Conservation (phyloP, 2,329 filamentous ascomycete genomes). For the Calonectria ilicicola region DNA sequence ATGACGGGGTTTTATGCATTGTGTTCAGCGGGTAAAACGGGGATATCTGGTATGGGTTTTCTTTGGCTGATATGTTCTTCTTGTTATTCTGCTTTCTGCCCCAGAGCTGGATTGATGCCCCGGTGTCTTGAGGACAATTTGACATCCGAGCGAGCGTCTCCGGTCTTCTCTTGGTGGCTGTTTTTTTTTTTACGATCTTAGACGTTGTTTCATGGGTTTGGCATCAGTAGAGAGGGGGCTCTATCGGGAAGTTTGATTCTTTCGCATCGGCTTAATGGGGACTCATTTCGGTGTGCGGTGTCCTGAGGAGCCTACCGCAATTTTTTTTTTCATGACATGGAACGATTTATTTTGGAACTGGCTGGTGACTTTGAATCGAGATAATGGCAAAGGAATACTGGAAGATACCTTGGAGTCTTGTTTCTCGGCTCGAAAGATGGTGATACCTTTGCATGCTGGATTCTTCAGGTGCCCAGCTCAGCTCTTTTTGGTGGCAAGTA, state of each 20-base stretch:
- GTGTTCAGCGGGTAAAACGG: constrained; percentile 51
- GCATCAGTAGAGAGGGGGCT: constrained; percentile 34
- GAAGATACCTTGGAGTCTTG: not conserved
- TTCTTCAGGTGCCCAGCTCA: not conserved
- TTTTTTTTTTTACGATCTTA: constrained; percentile 39
- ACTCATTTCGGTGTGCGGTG: constrained; percentile 31
- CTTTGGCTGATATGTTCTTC: constrained; percentile 36
- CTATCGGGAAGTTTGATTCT: constrained; percentile 32
- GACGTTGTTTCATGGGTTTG: constrained; percentile 31
- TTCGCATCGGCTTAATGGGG: constrained; percentile 41
- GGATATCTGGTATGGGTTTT: constrained; percentile 40
- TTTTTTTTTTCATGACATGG: constrained; percentile 39
- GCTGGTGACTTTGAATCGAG: constrained; percentile 3
- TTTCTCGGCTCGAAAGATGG: not conserved
- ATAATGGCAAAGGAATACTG: constrained; percentile 4
- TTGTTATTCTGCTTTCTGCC: constrained; percentile 27
- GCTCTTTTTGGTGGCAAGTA: constrained; percentile 3
- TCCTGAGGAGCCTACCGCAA: constrained; percentile 27
- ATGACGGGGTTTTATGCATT: constrained; percentile 53
- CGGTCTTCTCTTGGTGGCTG: constrained; percentile 4
- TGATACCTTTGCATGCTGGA: not conserved
- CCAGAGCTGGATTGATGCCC: constrained; percentile 13
- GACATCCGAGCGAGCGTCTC: not conserved
- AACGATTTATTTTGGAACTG: constrained; percentile 34
- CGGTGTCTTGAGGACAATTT: constrained; percentile 24